phyloP scores from a whole-genome alignment of 306 rosid species.

The Nissolia schottii region DNA sequence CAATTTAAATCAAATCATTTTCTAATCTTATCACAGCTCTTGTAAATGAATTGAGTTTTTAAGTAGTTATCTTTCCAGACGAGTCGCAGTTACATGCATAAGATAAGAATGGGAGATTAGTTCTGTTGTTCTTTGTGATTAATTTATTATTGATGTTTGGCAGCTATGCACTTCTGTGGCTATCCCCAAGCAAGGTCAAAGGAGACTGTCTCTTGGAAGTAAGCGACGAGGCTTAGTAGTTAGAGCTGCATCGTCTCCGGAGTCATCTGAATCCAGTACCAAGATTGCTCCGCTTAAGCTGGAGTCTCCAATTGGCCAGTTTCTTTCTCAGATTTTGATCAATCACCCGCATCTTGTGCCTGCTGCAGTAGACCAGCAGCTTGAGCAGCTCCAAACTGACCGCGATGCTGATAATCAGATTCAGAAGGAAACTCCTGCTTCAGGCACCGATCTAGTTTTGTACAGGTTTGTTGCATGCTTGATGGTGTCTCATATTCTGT shows the following conservation, averaged over 20 bases:
- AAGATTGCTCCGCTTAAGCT: slow-evolving; percentile 83
- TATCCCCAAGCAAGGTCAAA: slow-evolving; percentile 37
- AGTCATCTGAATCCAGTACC: slow-evolving; percentile 39
- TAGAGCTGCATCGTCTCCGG: slow-evolving; percentile 44
- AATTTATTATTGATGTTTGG: background rate
- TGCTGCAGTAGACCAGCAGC: slow-evolving; percentile 94
- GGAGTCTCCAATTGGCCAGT: slow-evolving; percentile 91
- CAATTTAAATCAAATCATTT: background rate
- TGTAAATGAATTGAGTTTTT: background rate
- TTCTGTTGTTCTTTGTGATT: background rate
- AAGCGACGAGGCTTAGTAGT: slow-evolving; percentile 48
- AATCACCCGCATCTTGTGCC: slow-evolving; percentile 96
- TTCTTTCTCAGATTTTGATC: slow-evolving; percentile 69
- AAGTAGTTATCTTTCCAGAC: background rate
- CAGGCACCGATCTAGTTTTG: slow-evolving; percentile 71
- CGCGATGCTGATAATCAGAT: slow-evolving; percentile 66
- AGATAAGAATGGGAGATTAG: background rate
- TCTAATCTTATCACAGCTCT: background rate
- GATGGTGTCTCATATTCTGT: background rate
- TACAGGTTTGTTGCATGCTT: slow-evolving; percentile 49
- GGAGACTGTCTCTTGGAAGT: slow-evolving; percentile 30
- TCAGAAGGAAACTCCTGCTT: slow-evolving; percentile 50
- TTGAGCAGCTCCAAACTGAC: slow-evolving; percentile 78
- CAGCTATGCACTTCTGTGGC: slow-evolving; percentile 42
- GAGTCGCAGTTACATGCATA: background rate